Evolutionary conservation across 352 stramenopile species (phyloP), one percentile per base, ranked within the genome.

Genomic region (Pythium scleroteichum): DNA sequence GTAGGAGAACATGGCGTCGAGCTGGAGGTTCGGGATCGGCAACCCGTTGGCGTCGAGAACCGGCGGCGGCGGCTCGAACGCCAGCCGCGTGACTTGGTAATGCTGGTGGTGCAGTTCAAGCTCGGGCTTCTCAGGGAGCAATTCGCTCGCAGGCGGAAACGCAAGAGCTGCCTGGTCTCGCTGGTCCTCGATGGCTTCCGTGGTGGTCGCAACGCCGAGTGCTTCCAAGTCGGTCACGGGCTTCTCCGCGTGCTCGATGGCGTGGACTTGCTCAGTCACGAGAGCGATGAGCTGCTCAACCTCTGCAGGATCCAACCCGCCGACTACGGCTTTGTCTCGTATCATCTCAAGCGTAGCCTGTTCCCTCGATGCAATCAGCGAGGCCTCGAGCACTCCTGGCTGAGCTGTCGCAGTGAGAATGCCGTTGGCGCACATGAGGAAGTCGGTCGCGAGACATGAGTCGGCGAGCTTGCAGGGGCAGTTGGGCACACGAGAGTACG

Each of bases 1-100:
- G 38, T 85, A 88, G 48, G 76, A 86, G 32, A 86, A 77, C 74
- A 86, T 82, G 2, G 72, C 72, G 48, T 87, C 75, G 19, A 84
- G 54, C 27, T 79, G 59, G 8, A 84, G 53, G 0, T 66, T 67
- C 2, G 62, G 48, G 29, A 83, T 60, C 0, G 76, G 68, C 1
- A 84, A 40, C 0, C 75, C 78, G 14, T 74, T 63, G 8, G 26
- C 52, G 13, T 85, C 73, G 0, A 87, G 57, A 19, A 87, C 69
- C 4, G 66, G 61, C 7, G 75, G 73, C 0, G 68, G 69, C 4
- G 68, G 33, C 20, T 24, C 9, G 23, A 78, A 73, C 0, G 45
- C 53, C 9, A 68, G 13, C 19, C 78, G 71, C 20, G 71, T 82
- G 47, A 84, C 63, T 27, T 66, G 44, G 53, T 85, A 84, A 14